Percentiles rank a stretch among this genome's conserved stretches.
These are phyloP conservation scores for Murraya paniculata DNA, from an alignment of 345 rosid species.

Conservation along the genomic window DNA sequence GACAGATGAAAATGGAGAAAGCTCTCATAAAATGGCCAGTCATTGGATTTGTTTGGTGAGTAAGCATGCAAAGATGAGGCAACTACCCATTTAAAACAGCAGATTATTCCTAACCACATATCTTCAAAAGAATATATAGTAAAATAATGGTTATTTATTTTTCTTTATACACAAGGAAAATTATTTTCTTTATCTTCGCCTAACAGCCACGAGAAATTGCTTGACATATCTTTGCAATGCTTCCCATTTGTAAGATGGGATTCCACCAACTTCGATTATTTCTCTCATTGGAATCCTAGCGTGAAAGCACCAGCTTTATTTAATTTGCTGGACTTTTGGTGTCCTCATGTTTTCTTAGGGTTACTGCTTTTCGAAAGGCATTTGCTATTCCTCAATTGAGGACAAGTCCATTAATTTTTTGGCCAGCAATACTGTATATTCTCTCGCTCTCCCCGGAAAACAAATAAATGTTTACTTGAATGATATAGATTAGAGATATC, in stretches of 20 bases:
- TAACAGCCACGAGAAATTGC: neutral
- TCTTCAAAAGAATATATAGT: neutral
- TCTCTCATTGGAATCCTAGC: conserved; percentile 29
- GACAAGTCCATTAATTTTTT: neutral
- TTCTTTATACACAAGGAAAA: neutral
- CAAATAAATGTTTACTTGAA: no score
- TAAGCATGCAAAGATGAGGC: neutral
- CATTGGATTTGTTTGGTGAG: conserved; percentile 1
- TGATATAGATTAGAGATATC: no score
- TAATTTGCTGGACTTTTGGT: conserved; percentile 6
- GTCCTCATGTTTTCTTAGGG: conserved; percentile 2
- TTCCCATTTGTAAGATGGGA: conserved; percentile 27
- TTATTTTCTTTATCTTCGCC: neutral
- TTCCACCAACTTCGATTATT: conserved; percentile 25
- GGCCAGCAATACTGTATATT: no score
- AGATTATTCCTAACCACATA: conserved; percentile 1
- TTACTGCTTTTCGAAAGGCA: neutral
- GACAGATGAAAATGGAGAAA: neutral
- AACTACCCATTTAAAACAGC: neutral
- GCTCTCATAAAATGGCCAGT: neutral
- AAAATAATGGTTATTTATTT: neutral
- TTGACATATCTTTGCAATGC: conserved; percentile 8
- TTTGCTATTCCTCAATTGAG: neutral
- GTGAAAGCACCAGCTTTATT: conserved; percentile 33
- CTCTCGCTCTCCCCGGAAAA: no score